Percentiles rank a stretch among this genome's conserved stretches.
These are phyloP conservation scores for Cordia subcordata DNA, from an alignment of 257 asterid genomes.

Conservation along the genomic window DNA sequence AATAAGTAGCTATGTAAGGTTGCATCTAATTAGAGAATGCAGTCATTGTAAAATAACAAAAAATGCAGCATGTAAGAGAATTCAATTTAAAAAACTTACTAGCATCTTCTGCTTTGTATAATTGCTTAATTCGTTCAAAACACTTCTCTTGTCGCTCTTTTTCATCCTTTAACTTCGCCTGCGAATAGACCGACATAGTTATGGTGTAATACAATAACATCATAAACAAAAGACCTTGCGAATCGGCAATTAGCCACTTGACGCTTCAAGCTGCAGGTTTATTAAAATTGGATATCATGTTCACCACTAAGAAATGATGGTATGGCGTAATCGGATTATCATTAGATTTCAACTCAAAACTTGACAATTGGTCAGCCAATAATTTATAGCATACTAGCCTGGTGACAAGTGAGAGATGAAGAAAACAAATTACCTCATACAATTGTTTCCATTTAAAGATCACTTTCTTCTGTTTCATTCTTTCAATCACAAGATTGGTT, in stretches of 20 bases:
- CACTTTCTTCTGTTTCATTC: conserved; percentile 41
- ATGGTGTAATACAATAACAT: conserved; percentile 7
- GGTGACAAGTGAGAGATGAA: neutral
- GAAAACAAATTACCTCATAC: conserved; percentile 46
- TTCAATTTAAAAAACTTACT: conserved; percentile 40
- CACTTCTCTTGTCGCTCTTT: conserved; percentile 53
- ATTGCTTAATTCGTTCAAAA: conserved; percentile 45
- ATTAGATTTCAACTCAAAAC: neutral
- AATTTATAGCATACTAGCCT: neutral
- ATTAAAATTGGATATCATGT: neutral
- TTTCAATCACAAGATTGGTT: conserved; percentile 35
- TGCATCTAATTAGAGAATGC: neutral
- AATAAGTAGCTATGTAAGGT: conserved; percentile 14
- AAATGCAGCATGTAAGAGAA: neutral
- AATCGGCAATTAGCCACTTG: too few relatives aligned
- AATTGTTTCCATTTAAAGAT: conserved; percentile 58
- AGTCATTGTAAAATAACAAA: too few relatives aligned
- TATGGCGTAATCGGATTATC: neutral
- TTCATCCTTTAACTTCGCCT: conserved; percentile 61
- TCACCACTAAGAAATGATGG: neutral
- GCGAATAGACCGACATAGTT: conserved; percentile 15
- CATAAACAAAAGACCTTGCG: neutral
- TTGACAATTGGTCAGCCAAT: neutral
- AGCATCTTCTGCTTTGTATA: conserved; percentile 56
- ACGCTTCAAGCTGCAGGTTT: too few relatives aligned